A percentile compares a stretch with the other conserved stretches of the same genome.
Conservation (phyloP, 306 rosid species). For the Senna tora region DNA sequence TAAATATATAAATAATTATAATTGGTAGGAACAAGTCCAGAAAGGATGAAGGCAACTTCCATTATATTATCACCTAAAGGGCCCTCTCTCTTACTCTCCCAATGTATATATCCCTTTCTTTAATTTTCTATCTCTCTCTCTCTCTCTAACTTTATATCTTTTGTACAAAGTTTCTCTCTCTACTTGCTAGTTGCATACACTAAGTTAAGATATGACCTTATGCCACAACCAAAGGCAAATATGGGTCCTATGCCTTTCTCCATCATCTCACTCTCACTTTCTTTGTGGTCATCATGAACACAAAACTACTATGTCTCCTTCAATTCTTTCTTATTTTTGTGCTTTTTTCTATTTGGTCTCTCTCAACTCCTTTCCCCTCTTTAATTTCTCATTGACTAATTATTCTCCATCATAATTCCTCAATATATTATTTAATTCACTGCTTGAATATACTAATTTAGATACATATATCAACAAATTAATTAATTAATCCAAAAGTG, state of each 20-base stretch:
- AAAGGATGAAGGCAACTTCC: slow-evolving; percentile 79
- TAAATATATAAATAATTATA: neutral
- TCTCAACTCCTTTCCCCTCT: slow-evolving; percentile 47
- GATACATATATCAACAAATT: no score
- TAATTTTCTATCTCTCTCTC: neutral
- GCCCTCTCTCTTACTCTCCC: slow-evolving; percentile 36
- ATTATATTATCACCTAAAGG: slow-evolving; percentile 50
- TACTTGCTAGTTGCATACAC: slow-evolving; percentile 34
- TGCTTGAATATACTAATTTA: no score
- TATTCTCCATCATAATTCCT: no score
- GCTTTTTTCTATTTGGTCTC: slow-evolving; percentile 29
- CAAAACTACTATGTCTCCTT: slow-evolving; percentile 41
- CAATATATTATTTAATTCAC: no score
- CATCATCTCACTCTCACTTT: slow-evolving; percentile 40
- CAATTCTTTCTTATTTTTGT: slow-evolving; percentile 5
- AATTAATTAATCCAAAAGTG: no score
- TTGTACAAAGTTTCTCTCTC: slow-evolving; percentile 25
- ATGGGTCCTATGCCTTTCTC: slow-evolving; percentile 55
- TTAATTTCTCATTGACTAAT: neutral
- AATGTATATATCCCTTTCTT: slow-evolving; percentile 13
- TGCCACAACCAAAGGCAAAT: slow-evolving; percentile 44
- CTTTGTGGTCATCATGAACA: slow-evolving; percentile 48
- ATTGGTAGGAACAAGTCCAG: slow-evolving; percentile 61
- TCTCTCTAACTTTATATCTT: slow-evolving; percentile 26
- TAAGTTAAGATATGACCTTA: slow-evolving; percentile 29